These are phyloP conservation scores for Podospora bellae-mahoneyi DNA, from an alignment of 495 filamentous ascomycete genomes.

Conservation along the genomic window DNA sequence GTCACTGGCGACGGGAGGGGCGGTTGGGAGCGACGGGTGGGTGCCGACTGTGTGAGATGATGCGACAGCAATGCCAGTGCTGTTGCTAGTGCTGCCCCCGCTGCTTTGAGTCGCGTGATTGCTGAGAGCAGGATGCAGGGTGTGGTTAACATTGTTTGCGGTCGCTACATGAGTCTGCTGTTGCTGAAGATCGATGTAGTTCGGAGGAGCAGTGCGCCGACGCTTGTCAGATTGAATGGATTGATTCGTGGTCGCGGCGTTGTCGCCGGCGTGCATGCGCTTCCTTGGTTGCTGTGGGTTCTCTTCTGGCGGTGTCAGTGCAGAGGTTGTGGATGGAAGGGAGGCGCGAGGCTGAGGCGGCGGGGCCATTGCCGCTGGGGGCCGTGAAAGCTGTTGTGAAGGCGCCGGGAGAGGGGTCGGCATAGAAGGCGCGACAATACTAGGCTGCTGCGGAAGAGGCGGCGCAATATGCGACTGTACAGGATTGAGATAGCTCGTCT, in stretches of 20 bases:
- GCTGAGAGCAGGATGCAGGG: constrained; percentile 6
- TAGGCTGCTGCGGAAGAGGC: constrained; percentile 10
- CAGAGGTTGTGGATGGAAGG: constrained; percentile 37
- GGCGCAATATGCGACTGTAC: constrained; percentile 26
- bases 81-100: constrained; percentile 12
- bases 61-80: constrained; percentile 12
- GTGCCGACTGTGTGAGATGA: constrained; percentile 5
- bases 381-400: constrained; percentile 15
- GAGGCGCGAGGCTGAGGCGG: constrained; percentile 32
- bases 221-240: constrained; percentile 37
- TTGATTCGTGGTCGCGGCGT: constrained; percentile 4
- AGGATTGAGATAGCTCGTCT: constrained; percentile 24
- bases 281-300: constrained; percentile 36
- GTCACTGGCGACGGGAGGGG: neutral
- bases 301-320: constrained; percentile 51
- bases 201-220: constrained; percentile 35
- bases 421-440: neutral
- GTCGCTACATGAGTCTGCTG: constrained; percentile 16
- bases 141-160: constrained; percentile 15
- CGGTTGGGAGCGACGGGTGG: neutral
- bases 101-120: neutral
- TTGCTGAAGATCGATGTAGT: constrained; percentile 26
- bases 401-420: constrained; percentile 16
- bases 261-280: constrained; percentile 26
- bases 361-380: constrained; percentile 29